Base-by-base conservation (phyloP, 2,329 filamentous ascomycete species). In the Calonectria pseudoreteaudii region DNA sequence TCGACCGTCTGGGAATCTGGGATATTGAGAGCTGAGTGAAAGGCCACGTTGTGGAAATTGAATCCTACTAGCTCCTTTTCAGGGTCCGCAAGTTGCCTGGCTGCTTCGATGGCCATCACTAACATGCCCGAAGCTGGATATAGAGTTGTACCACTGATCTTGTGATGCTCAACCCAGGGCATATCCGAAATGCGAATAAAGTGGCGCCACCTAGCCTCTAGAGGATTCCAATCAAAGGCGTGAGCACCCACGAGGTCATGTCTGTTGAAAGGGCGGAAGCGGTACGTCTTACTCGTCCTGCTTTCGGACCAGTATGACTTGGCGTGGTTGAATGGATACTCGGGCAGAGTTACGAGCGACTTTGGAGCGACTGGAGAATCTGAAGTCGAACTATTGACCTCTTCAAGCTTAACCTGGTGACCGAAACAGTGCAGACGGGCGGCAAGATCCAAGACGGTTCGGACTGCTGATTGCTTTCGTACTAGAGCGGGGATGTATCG, bases 101-200 rank as follows among this genome's bases (percentile, higher is more conserved):
- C 38, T 18, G 66, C 66, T 44, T 73, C 71, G 20, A 73, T 70
- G 11, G 66, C 71, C 58, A 70, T 60, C 13, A 30, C 26, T 18
- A 70, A 52, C 36, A 60, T 60, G 23, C 71, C 67, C 3, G 60
- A 52, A 1, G 34, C 60, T 26, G 71, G 71, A 28, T 62, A 66
- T 5, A 73, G 4, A 14, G 69, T 60, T 7, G 47, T 50, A 13
- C 28, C 26, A 7, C 66, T 28, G 18, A 73, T 44, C 16, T 65
- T 56, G 62, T 73, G 71, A 38, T 70, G 66, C 28, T 41, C 28
- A n/a, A 66, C 16, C 66, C 67, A 73, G 11, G 66, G 66, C 8
- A 66, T 30, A 3, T 70, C 66, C 8, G 58, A 38, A 2, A 66
- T 20, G 1, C 66, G 67, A 18, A 73, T 38, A 34, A 66, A 30